A percentile compares a stretch with the other conserved stretches of the same genome.
These are phyloP conservation scores for Candolleomyces aberdarensis DNA, from an alignment of 768 basidiomycete species.

Conservation along the genomic window DNA sequence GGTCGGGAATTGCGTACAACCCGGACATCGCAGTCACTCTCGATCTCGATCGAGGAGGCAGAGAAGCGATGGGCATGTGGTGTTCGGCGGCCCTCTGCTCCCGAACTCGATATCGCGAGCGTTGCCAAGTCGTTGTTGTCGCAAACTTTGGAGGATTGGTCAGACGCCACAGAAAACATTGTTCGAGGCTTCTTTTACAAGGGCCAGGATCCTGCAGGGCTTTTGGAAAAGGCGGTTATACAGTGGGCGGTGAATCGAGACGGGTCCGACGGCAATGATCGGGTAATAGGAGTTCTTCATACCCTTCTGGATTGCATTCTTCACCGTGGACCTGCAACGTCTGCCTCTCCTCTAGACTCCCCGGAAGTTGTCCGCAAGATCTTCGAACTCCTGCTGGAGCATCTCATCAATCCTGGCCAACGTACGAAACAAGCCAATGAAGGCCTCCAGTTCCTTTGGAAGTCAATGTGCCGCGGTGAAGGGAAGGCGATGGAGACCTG, in stretches of 20 bases:
- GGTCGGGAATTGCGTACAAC: neutral
- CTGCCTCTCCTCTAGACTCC: neutral
- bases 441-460: neutral
- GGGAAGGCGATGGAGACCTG: too few species aligned
- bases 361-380: neutral
- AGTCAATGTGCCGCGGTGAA: neutral
- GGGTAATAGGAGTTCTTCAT: neutral
- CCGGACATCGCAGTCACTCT: too few species aligned
- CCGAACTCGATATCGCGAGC: neutral
- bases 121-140: neutral
- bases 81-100: too few species aligned
- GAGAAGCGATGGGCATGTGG: too few species aligned
- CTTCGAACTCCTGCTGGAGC: neutral
- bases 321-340: neutral
- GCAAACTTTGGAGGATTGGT: neutral
- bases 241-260: neutral
- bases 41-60: too few species aligned
- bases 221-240: neutral
- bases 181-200: neutral
- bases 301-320: neutral
- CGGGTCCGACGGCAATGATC: neutral
- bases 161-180: neutral
- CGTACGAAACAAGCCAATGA: neutral
- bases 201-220: neutral
- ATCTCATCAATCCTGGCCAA: neutral